These are phyloP conservation scores for Zelopaecilomyces penicillatus DNA, from an alignment of 2,329 filamentous ascomycete species.

Conservation along the genomic window DNA sequence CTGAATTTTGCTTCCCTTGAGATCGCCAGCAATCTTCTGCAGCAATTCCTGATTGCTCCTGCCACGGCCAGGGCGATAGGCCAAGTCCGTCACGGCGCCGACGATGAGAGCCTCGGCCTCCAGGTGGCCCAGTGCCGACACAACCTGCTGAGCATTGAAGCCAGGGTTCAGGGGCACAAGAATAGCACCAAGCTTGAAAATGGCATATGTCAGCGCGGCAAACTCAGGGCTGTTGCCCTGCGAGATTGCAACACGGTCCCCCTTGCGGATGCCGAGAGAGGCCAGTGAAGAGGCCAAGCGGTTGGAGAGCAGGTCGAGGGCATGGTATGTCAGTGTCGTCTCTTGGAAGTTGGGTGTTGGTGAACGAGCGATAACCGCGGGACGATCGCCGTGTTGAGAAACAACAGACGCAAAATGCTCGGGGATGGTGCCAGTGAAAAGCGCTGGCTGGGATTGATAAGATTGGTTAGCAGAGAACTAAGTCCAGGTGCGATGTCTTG, in stretches of 20 bases:
- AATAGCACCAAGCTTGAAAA: constrained; percentile 91
- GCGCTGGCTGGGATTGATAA: constrained; percentile 45
- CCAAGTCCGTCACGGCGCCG: constrained; percentile 77
- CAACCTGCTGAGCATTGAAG: constrained; percentile 74
- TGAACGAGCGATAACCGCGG: constrained; percentile 46
- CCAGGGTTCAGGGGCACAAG: constrained; percentile 88
- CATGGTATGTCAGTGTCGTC: constrained; percentile 61
- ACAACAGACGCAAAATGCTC: constrained; percentile 64
- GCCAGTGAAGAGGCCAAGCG: constrained; percentile 62
- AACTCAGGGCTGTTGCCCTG: constrained; percentile 81
- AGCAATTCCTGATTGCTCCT: constrained; percentile 45
- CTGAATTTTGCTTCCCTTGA: constrained; percentile 23
- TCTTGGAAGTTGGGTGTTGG: constrained; percentile 48
- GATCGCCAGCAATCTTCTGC: constrained; percentile 34
- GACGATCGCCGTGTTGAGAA: constrained; percentile 52
- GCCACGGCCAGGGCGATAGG: constrained; percentile 51
- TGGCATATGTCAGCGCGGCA: constrained; percentile 75
- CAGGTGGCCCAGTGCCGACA: constrained; percentile 70
- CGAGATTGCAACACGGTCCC: constrained; percentile 77
- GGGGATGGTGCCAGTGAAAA: constrained; percentile 61
- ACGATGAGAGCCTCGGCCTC: constrained; percentile 67
- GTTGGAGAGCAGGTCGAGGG: constrained; percentile 69
- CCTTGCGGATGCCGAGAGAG: constrained; percentile 66
- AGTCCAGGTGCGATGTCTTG: no score
- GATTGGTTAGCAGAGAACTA: neutral